phyloP scores from a whole-genome alignment of 176 grass and related monocot genomes.

The Oryza brachyantha region DNA sequence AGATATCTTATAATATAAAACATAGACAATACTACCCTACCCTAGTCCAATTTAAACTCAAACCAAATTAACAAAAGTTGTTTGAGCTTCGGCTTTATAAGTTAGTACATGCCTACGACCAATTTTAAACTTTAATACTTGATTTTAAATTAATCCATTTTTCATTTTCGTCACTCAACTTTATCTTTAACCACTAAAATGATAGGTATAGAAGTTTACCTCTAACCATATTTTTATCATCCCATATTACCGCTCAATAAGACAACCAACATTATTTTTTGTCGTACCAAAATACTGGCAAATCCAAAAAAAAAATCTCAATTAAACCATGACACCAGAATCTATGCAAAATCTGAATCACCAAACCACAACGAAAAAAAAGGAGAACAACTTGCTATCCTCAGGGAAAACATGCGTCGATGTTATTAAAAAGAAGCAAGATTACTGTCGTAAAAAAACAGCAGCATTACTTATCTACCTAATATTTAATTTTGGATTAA shows the following conservation, averaged over 20 bases:
- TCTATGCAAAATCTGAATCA: neutral
- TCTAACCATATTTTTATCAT: too few relatives aligned
- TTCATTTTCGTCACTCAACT: too few relatives aligned
- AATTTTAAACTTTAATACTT: too few relatives aligned
- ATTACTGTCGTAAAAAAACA: neutral
- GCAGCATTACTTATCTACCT: neutral
- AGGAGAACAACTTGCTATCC: neutral
- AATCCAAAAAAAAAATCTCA: neutral
- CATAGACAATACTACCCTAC: too few relatives aligned
- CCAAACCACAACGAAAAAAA: neutral
- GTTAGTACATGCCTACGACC: too few relatives aligned
- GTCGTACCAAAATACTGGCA: neutral
- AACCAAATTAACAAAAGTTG: too few relatives aligned
- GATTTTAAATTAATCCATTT: accelerated
- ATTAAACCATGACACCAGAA: neutral
- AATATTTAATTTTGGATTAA: neutral
- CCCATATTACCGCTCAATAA: neutral
- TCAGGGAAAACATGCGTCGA: neutral
- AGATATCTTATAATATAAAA: too few relatives aligned
- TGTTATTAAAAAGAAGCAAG: too few relatives aligned
- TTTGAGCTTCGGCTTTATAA: too few relatives aligned
- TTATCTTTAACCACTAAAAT: too few relatives aligned
- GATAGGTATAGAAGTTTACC: too few relatives aligned
- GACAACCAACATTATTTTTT: neutral
- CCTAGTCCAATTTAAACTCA: too few relatives aligned